Conservation (phyloP, 2,329 filamentous ascomycete genomes). For the Aspergillus sp. region DNA sequence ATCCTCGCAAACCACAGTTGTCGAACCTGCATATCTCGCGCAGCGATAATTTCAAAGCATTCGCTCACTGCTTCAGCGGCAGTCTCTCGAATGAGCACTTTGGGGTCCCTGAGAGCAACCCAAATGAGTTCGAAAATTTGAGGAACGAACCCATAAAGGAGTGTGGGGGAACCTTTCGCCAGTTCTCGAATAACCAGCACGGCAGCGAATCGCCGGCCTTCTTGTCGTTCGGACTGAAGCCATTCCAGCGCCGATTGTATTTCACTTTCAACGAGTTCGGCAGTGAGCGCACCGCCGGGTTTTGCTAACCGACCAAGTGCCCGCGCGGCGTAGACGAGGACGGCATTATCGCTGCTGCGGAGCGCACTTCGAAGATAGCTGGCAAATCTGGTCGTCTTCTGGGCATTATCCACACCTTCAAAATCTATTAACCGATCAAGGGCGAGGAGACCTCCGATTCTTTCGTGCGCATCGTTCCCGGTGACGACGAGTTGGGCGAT, state of each 20-base stretch:
- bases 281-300: slow-evolving; percentile 89
- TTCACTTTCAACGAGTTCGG: slow-evolving; percentile 93
- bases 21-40: slow-evolving; percentile 85
- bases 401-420: slow-evolving; percentile 87
- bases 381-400: slow-evolving; percentile 92
- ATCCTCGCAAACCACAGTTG: slow-evolving; percentile 87
- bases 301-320: slow-evolving; percentile 87
- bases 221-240: slow-evolving; percentile 91
- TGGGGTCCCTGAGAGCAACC: slow-evolving; percentile 86
- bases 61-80: slow-evolving; percentile 91
- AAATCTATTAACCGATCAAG: slow-evolving; percentile 94
- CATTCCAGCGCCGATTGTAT: slow-evolving; percentile 95
- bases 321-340: slow-evolving; percentile 86
- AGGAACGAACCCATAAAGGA: slow-evolving; percentile 94
- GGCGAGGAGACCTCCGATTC: slow-evolving; percentile 87
- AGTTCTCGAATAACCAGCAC: slow-evolving; percentile 89
- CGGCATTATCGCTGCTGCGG: slow-evolving; percentile 83
- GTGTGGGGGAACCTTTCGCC: slow-evolving; percentile 85
- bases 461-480: slow-evolving; percentile 81
- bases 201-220: slow-evolving; percentile 89
- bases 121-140: slow-evolving; percentile 95
- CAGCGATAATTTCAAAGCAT: slow-evolving; percentile 92
- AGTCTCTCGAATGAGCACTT: slow-evolving; percentile 87
- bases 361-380: slow-evolving; percentile 85
- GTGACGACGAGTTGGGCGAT: slow-evolving; percentile 76